Conservation (phyloP, 176 grass and related monocot species). For the Triticum monococcum region DNA sequence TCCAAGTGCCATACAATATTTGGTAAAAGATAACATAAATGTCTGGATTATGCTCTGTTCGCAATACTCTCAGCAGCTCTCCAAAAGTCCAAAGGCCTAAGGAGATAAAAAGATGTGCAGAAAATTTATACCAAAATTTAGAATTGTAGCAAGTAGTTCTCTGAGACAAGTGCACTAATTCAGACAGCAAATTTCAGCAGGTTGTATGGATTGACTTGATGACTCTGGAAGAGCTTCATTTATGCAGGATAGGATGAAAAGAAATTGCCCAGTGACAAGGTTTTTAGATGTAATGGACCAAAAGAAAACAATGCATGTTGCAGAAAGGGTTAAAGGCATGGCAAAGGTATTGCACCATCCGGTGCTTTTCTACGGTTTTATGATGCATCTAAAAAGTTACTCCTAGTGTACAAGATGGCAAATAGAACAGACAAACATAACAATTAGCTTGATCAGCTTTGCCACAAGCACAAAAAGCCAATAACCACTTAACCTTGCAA, state of each 20-base stretch:
- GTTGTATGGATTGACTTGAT: not conserved
- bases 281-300: not conserved
- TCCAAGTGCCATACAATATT: no score
- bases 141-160: not conserved
- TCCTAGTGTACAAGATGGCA: no score
- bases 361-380: no score
- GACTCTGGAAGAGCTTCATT: not conserved
- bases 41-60: no score
- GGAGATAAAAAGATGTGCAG: not conserved
- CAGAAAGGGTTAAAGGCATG: not conserved
- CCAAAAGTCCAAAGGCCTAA: no score
- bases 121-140: not conserved
- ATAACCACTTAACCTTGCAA: not conserved
- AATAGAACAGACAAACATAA: not conserved
- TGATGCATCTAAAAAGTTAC: no score
- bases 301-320: not conserved
- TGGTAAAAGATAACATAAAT: no score
- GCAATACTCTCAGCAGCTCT: no score
- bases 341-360: not conserved
- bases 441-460: not conserved
- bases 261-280: not conserved
- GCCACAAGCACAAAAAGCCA: not conserved
- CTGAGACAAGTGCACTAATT: not conserved
- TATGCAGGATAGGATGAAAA: not conserved
- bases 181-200: not conserved